Evolutionary conservation across 2,329 filamentous ascomycete genomes (phyloP), one percentile per base, ranked within the genome.

Genomic region (Fusarium veterinarium): DNA sequence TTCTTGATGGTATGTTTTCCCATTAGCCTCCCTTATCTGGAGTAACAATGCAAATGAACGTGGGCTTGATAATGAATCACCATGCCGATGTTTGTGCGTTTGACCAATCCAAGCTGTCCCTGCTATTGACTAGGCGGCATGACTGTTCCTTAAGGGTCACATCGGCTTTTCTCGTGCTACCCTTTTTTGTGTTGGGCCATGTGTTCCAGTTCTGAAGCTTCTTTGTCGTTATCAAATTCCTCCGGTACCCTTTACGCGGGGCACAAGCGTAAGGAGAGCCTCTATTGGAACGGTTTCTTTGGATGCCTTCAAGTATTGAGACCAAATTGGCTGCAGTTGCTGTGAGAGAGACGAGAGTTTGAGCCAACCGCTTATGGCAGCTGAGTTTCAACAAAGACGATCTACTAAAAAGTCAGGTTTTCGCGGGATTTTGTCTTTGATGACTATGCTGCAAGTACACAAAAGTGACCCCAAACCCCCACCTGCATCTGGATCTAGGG

Each of bases 401-500:
- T 48, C 19, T 57, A 19, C 40, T 17, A 31, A 35, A 35, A 31
- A 46, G 56, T 51, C 41, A 60, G 55, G 64, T 65, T 64, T 28
- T n/a, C 53, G 44, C 20, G 23, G 52, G 40, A 33, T 62, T 31
- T 45, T 53, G 42, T 49, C 42, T 51, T 44, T 20, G 46, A 52
- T 52, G 35, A 55, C 69, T 53, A 56, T 56, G 40, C 48, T 48
- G 33, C 38, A 38, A 65, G 59, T 37, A 64, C 35, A 41, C 35
- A 40, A 35, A 23, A 42, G 57, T 40, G 51, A 69, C 60, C 55
- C 48, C 58, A 57, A 63, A 33, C 38, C 64, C 73, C 73, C 73
- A 76, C 73, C 58, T 38, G 56, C 62, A 75, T 75, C 69, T 68
- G 67, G 62, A 72, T 77, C 74, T 66, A 64, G 44, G n/a, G 55